Base-by-base conservation (phyloP, 371 early-diverging fungal genomes). In the Circinella minor region DNA sequence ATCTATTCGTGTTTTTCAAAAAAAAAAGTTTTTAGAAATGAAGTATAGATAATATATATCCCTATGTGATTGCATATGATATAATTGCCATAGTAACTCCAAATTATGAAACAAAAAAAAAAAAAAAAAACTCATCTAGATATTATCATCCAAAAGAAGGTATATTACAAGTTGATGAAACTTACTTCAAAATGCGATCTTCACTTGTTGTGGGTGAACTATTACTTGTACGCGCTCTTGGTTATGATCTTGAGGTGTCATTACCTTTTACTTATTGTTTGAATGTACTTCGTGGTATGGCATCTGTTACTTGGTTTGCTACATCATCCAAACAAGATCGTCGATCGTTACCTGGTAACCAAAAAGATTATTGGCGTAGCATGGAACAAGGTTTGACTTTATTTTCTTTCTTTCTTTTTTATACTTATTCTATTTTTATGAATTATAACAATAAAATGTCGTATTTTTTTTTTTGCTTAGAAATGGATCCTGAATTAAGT, bases 241-340 rank as follows among this genome's bases (percentile, higher is more conserved):
- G 78, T 15, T 85, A 79, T 66, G 75, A 85, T 69, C 71, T 85
- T 7, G 85, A 85, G 48, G 73, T 81, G 10, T 77, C 81, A 37
- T 66, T 85, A 61, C 83, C 83, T 1, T 85, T 85, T 70, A 75
- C 82, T n/a, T 81, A 73, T 65, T 79, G 81, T 63, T 67, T 85
- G 34, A 77, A 82, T 64, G 77, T 81, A 13, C 70, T 85, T 10
- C 72, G 81, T 51, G 79, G 75, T 8, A 75, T 82, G 71, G 82
- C 73, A 3, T 75, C 78, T 4, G 73, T 85, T 10, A 73, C 74
- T 27, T 79, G 77, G 74, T 69, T 65, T 66, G 38, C 63, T 66
- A 60, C 72, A 63, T 54, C 74, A 71, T 55, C 65, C 49, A 49
- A 71, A 57, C 49, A 61, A 15, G 67, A 67, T 67, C 39, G 36